Evolutionary conservation across 176 grass and related monocot genomes (phyloP), one percentile per base, ranked within the genome.

Genomic region (Olyra latifolia): DNA sequence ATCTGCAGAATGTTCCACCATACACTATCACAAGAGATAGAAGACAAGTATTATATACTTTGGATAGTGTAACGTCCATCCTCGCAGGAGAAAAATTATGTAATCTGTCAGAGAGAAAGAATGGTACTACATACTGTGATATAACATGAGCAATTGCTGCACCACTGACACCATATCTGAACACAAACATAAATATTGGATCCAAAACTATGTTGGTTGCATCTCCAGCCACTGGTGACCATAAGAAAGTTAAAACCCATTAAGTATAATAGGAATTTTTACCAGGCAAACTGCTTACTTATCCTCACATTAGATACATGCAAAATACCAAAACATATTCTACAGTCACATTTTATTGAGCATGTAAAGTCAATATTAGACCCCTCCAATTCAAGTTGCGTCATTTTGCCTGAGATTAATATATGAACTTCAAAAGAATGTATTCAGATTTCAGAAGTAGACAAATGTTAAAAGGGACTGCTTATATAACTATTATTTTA

Each of bases 141-240:
- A 94, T 82, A 84, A 97, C 94, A 97, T 97, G 94, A 78, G 94
- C 87, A 80, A 97, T 88, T 46, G 94, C 94, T n/a, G 91, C 94
- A 65, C 94, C 94, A 72, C 85, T 76, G 56, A 94, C 91, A 83
- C 94, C 94, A 85, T 92, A 85, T 3, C 83, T 82, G 84, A 97
- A 92, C 50, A 88, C 44, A 88, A 97, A 97, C 46, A 97, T 97
- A 91, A 97, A 91, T 82, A 97, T 88, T 32, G 94, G 91, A 42
- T 97, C 94, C 83, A 97, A 90, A 72, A 94, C 74, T 46, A 97
- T 90, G 74, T 97, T 97, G 25, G 80, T 90, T 69, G 78, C 74
- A 85, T 97, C 94, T 84, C 91, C 94, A 48, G 67, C 86, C 78
- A 94, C 94, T 94, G 91, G 28, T 68, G 28, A 57, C 74, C 19